phyloP scores from a whole-genome alignment of 2,329 filamentous ascomycete species.

The Exophiala sp. region DNA sequence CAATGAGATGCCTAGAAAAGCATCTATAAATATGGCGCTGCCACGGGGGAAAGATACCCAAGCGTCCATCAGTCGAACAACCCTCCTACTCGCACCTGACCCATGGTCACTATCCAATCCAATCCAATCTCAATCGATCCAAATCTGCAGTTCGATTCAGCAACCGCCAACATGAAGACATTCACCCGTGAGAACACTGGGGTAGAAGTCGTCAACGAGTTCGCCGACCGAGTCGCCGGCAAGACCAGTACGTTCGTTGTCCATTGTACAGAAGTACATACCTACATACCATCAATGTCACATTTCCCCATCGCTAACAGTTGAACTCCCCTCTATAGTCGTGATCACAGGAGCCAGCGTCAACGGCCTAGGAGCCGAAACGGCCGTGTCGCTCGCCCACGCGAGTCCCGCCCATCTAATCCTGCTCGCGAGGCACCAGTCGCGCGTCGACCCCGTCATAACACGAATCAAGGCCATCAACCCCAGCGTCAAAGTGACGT shows the following conservation, averaged over 20 bases:
- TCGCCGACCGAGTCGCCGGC: conserved; percentile 30
- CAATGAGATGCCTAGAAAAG: no score
- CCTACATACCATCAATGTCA: no score
- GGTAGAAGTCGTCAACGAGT: conserved; percentile 31
- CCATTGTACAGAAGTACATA: no score
- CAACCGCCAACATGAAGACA: conserved; percentile 26
- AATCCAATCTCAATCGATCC: no score
- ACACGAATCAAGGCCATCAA: conserved; percentile 24
- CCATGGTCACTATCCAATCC: no score
- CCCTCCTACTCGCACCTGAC: no score
- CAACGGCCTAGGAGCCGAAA: conserved; percentile 29
- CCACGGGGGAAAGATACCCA: no score
- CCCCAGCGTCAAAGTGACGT: conserved; percentile 18
- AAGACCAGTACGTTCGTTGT: conserved; percentile 33
- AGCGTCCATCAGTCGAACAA: not conserved
- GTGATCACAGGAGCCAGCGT: conserved; percentile 30
- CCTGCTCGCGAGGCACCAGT: conserved; percentile 30
- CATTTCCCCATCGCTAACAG: not conserved
- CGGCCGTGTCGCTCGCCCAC: conserved; percentile 30
- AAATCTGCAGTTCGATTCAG: no score
- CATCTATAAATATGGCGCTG: not conserved
- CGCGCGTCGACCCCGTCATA: conserved; percentile 29
- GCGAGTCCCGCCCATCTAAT: conserved; percentile 30
- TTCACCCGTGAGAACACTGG: conserved; percentile 32
- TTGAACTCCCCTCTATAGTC: conserved; percentile 24